These are phyloP conservation scores for Fomitopsis pinicola DNA, from an alignment of 1,284 basidiomycete genomes.

Conservation along the genomic window DNA sequence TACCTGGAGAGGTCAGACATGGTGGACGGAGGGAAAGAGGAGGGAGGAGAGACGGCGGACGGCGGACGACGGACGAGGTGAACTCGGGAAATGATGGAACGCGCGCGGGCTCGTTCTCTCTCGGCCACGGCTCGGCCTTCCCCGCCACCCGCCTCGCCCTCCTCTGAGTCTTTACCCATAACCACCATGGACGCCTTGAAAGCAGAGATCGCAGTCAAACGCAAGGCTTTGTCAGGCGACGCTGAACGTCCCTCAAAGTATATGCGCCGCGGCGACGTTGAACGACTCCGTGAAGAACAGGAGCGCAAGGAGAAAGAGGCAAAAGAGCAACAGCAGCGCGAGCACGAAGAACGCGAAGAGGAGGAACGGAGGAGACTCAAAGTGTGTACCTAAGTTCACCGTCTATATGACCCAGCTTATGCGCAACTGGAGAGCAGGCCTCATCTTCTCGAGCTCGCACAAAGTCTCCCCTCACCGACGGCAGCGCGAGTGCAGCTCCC, in stretches of 20 bases:
- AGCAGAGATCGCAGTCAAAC: slow-evolving; percentile 85
- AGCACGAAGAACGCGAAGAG: slow-evolving; percentile 25
- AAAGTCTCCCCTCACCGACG: slow-evolving; percentile 34
- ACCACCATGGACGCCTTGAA: slow-evolving; percentile 77
- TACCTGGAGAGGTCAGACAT: slow-evolving; percentile 72
- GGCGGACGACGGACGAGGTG: slow-evolving; percentile 8
- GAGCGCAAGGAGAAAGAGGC: slow-evolving; percentile 48
- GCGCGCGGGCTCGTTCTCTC: slow-evolving; percentile 9
- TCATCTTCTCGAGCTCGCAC: slow-evolving; percentile 30
- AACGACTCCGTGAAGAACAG: slow-evolving; percentile 65
- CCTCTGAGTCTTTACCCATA: background rate
- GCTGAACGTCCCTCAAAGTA: slow-evolving; percentile 68
- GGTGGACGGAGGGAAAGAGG: slow-evolving; percentile 19
- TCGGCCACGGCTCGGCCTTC: slow-evolving; percentile 11
- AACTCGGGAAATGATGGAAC: slow-evolving; percentile 19
- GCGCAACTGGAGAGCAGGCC: slow-evolving; percentile 47
- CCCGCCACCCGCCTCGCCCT: background rate
- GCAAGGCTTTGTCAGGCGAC: slow-evolving; percentile 61
- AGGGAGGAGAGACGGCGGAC: slow-evolving; percentile 4
- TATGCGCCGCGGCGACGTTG: slow-evolving; percentile 80
- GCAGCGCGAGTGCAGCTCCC: slow-evolving; percentile 30
- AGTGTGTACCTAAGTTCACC: slow-evolving; percentile 29
- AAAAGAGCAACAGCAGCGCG: slow-evolving; percentile 27
- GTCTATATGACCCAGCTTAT: slow-evolving; percentile 29
- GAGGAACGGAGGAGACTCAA: slow-evolving; percentile 27